Evolutionary conservation across 208 protist genomes (phyloP), one percentile per base, ranked within the genome.

Genomic region (Sergeia podlipaevii): DNA sequence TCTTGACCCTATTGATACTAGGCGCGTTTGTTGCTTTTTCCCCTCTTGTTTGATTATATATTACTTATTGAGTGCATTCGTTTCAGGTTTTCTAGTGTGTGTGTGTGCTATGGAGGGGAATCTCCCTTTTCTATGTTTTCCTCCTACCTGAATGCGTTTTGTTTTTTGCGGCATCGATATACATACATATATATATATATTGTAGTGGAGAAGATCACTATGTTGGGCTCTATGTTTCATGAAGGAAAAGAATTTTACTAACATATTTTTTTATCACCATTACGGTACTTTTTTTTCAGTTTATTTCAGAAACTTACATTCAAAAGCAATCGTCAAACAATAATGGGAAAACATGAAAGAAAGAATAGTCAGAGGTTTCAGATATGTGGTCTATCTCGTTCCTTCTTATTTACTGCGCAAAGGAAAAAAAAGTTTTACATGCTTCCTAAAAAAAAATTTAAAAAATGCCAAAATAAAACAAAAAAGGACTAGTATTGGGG

Each of bases 241-340:
- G n/a, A 48, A 55, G n/a, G 5, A 33, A 0, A 23, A 18, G 7
- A 8, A 48, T 3, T 39, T 36, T 60, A 4, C 51, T 53, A 54
- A 32, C 42, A 43, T 65, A 15, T 45, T 36, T 42, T 56, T 18
- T 46, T 51, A n/a, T 55, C n/a, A n/a, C n/a, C n/a, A n/a, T n/a
- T n/a, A n/a, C n/a, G n/a, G n/a, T n/a, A n/a, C n/a, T 52, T 47
- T 46, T 32, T 69, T 58, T 49, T 66, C 45, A 68, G n/a, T 56
- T 45, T 33, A 32, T 34, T 55, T 34, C 27, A 53, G 44, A 8
- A 37, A 59, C 28, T 33, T 46, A 27, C 27, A 20, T 41, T 17
- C 18, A 20, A 28, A 41, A 15, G 6, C 21, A 17, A 13, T 48
- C 27, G 18, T 44, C 23, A 23, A 24, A 24, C 17, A 5, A 24